A percentile compares a stretch with the other conserved stretches of the same genome.
phyloP scores from a whole-genome alignment of 768 basidiomycete species.

The Boletus tomentosulus region DNA sequence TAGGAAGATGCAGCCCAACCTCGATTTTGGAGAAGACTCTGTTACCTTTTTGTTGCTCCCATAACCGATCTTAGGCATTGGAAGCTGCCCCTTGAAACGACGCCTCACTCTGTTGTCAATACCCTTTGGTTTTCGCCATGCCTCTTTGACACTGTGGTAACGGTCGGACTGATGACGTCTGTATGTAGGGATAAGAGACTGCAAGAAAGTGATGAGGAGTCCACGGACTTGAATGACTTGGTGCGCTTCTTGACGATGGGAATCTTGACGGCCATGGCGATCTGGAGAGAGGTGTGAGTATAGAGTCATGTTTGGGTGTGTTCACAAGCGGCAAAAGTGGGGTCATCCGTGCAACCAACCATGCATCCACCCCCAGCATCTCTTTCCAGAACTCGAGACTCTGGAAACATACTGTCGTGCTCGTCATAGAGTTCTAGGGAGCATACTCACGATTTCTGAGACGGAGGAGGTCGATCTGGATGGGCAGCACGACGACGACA shows the following conservation, averaged over 20 bases:
- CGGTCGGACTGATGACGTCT: slow-evolving; percentile 99
- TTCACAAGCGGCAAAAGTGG: not conserved
- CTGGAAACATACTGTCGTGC: not conserved
- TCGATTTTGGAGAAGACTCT: slow-evolving; percentile 1
- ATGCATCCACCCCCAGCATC: slow-evolving; percentile 21
- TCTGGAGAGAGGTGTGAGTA: slow-evolving; percentile 24
- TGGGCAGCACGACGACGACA: slow-evolving; percentile 5
- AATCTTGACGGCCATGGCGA: slow-evolving; percentile 47
- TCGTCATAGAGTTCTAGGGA: not conserved
- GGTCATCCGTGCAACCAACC: slow-evolving; percentile 16
- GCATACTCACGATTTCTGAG: slow-evolving; percentile 51
- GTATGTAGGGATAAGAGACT: slow-evolving; percentile 16
- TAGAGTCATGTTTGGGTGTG: not conserved
- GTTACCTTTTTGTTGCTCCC: slow-evolving; percentile 80
- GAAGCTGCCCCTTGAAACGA: slow-evolving; percentile 90
- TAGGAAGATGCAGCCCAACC: slow-evolving; percentile 1
- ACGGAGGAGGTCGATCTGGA: slow-evolving; percentile 44
- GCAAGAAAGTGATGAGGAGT: not conserved
- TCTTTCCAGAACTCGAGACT: not conserved
- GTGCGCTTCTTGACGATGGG: slow-evolving; percentile 96
- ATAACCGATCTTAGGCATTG: slow-evolving; percentile 92
- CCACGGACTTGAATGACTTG: slow-evolving; percentile 87
- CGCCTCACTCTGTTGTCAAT: slow-evolving; percentile 98
- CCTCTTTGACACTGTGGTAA: slow-evolving; percentile 94
- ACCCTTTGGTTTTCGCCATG: slow-evolving; percentile 99